Evolutionary conservation across 179 eudicot genomes (phyloP).

Genomic region (Silene coronaria): DNA sequence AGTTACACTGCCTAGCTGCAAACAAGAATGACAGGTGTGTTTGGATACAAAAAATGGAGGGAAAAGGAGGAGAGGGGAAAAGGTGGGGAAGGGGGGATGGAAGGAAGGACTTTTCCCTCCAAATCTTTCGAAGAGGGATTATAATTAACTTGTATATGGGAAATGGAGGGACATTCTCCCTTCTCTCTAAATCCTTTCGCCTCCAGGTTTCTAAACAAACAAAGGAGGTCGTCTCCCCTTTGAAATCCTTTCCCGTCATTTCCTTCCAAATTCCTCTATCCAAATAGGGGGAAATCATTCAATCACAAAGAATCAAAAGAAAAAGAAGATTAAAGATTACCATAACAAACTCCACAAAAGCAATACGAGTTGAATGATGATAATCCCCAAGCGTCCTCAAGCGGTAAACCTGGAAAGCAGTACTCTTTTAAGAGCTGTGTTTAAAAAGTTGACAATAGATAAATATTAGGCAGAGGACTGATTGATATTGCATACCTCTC

Average conservation of each 20-base stretch:
- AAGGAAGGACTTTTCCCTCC: no score
- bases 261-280: no score
- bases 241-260: no score
- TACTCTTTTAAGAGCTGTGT: conserved; percentile 15
- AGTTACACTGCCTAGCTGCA: not conserved
- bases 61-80: no score
- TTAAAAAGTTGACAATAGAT: conserved; percentile 9
- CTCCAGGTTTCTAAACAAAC: no score
- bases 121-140: no score
- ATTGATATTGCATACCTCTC: conserved; percentile 78
- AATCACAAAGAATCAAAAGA: not conserved
- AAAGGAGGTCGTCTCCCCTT: no score
- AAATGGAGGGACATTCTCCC: no score
- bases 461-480: not conserved
- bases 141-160: no score
- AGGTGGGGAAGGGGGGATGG: no score
- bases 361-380: conserved; percentile 95
- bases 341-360: conserved; percentile 87
- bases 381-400: conserved; percentile 95
- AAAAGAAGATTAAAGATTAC: conserved; percentile 33
- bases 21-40: not conserved
- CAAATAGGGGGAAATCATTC: not conserved
- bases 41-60: no score
- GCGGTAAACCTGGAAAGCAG: conserved; percentile 56
- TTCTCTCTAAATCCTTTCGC: no score